Evolutionary conservation across 805 yeast genomes (phyloP).

Genomic region (Dipodascopsis uninucleata): DNA sequence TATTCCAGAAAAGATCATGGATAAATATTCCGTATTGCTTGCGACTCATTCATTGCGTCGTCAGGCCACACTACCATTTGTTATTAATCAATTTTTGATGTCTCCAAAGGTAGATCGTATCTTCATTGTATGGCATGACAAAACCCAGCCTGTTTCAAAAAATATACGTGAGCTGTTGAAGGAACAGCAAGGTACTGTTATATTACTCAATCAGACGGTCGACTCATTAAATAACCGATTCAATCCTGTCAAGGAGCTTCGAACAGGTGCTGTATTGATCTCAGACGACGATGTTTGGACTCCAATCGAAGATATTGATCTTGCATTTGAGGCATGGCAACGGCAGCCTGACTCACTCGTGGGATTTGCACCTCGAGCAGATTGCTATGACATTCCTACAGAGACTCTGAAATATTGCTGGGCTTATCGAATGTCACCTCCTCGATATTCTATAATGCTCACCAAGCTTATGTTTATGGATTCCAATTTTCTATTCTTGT

Average conservation of each 20-base stretch:
- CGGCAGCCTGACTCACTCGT: constrained; percentile 26
- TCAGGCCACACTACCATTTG: constrained; percentile 25
- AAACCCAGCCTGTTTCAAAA: constrained; percentile 17
- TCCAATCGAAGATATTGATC: constrained; percentile 23
- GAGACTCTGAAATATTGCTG: constrained; percentile 22
- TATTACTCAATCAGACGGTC: constrained; percentile 19
- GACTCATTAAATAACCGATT: constrained; percentile 27
- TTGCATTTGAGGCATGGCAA: constrained; percentile 26
- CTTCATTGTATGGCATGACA: constrained; percentile 26
- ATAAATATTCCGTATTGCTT: constrained; percentile 22
- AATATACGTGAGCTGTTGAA: constrained; percentile 15
- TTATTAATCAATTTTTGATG: constrained; percentile 20
- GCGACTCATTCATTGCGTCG: constrained; percentile 25
- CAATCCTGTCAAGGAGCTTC: constrained; percentile 20
- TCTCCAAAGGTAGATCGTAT: constrained; percentile 21
- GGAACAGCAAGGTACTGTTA: constrained; percentile 14
- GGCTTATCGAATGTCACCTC: constrained; percentile 20
- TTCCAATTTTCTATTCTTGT: constrained; percentile 24
- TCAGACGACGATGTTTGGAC: constrained; percentile 28
- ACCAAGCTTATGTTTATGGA: constrained; percentile 29
- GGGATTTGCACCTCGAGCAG: constrained; percentile 27
- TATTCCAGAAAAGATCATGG: constrained; percentile 19
- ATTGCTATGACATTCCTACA: constrained; percentile 17
- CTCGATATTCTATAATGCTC: constrained; percentile 23
- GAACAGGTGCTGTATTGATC: constrained; percentile 25